These are phyloP conservation scores for Penicillium argentinense DNA, from an alignment of 495 filamentous ascomycete species.

Conservation along the genomic window DNA sequence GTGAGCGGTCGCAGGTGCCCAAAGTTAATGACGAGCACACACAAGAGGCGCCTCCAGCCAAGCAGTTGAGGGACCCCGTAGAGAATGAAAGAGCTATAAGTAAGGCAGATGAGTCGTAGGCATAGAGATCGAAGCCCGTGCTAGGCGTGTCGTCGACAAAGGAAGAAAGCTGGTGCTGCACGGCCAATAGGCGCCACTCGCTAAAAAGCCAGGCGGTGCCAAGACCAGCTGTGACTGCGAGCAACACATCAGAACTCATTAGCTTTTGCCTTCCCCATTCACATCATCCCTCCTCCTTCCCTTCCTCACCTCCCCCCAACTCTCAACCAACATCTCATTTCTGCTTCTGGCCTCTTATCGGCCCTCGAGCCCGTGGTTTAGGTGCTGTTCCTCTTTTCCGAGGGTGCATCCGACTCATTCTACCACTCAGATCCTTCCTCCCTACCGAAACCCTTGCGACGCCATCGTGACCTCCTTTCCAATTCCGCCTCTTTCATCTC, in stretches of 20 bases:
- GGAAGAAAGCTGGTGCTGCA: conserved; percentile 1
- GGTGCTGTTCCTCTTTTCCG: conserved; percentile 42
- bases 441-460: conserved; percentile 32
- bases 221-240: conserved; percentile 31
- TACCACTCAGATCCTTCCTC: conserved; percentile 25
- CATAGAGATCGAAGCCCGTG: background rate
- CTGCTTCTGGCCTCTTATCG: conserved; percentile 41
- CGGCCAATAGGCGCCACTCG: conserved; percentile 34
- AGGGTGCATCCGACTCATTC: conserved; percentile 35
- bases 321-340: conserved; percentile 20
- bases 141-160: background rate
- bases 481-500: conserved; percentile 37
- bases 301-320: conserved; percentile 22
- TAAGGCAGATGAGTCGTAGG: background rate
- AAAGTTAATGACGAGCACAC: conserved; percentile 26
- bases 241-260: conserved; percentile 34
- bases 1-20: conserved; percentile 15
- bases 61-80: background rate
- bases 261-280: conserved; percentile 34
- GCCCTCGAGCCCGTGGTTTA: conserved; percentile 40
- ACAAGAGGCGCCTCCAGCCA: background rate
- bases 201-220: conserved; percentile 34
- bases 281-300: conserved; percentile 19
- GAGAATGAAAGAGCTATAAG: background rate
- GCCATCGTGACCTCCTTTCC: conserved; percentile 30